Percentiles rank a stretch among this genome's conserved stretches.
Evolutionary conservation across 768 basidiomycete genomes (phyloP).

Genomic region (Sporobolomyces phaffii): DNA sequence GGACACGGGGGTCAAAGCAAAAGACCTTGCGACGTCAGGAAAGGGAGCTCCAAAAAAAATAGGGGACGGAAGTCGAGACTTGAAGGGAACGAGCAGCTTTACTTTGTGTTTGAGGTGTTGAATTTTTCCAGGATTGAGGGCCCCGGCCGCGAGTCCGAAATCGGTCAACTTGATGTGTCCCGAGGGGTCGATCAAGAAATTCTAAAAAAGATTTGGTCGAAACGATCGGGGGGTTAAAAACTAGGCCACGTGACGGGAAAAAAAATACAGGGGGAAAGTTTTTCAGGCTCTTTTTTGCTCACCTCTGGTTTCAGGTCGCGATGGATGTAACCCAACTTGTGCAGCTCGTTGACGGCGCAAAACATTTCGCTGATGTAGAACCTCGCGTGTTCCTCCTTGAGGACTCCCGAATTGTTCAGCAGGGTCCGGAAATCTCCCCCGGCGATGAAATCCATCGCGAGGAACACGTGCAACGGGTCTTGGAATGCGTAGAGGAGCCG

Average conservation of each 20-base stretch:
- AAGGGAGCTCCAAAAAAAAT: too few species aligned
- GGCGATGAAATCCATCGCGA: constrained; percentile 98
- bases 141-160: constrained; percentile 94
- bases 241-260: too few species aligned
- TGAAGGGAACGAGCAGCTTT: background rate
- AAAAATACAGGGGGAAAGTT: background rate
- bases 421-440: constrained; percentile 97
- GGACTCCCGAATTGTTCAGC: constrained; percentile 92
- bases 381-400: constrained; percentile 92
- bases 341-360: constrained; percentile 81
- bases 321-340: constrained; percentile 96
- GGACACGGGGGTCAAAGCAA: too few species aligned
- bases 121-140: constrained; percentile 86
- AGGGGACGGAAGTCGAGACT: too few species aligned
- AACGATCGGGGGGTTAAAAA: too few species aligned
- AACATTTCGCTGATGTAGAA: constrained; percentile 99
- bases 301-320: constrained; percentile 98
- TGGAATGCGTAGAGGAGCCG: constrained; percentile 93
- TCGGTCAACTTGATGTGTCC: constrained; percentile 98
- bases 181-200: constrained; percentile 89
- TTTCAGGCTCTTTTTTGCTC: too few species aligned
- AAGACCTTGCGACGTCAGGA: too few species aligned
- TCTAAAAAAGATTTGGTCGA: too few species aligned
- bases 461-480: constrained; percentile 80
- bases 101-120: constrained; percentile 88